These are phyloP conservation scores for Cenococcum geophilum DNA, from an alignment of 495 filamentous ascomycete species.

Conservation along the genomic window DNA sequence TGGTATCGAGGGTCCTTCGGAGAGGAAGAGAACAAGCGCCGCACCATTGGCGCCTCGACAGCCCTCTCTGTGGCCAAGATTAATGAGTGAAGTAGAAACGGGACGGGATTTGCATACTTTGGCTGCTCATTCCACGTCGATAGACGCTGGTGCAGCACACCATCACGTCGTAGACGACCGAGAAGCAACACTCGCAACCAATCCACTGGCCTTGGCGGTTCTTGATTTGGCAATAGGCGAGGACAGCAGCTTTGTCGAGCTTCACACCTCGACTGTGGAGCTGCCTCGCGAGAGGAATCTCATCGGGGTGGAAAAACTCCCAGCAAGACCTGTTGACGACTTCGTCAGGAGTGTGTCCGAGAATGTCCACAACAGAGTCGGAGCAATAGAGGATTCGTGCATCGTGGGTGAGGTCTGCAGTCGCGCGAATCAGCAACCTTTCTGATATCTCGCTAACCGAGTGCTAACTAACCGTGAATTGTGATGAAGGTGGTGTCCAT, in stretches of 20 bases:
- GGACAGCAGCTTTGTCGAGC: constrained; percentile 78
- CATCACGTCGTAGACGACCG: constrained; percentile 78
- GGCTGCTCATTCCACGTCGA: constrained; percentile 58
- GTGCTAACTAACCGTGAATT: constrained; percentile 64
- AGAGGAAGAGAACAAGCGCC: constrained; percentile 72
- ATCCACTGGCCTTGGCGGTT: constrained; percentile 67
- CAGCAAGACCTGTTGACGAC: constrained; percentile 73
- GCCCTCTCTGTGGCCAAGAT: constrained; percentile 55
- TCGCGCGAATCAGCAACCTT: constrained; percentile 18
- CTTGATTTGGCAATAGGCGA: constrained; percentile 70
- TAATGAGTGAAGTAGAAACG: background rate
- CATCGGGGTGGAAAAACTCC: constrained; percentile 80
- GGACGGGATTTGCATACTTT: constrained; percentile 56
- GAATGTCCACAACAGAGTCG: constrained; percentile 72
- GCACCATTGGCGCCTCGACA: constrained; percentile 70
- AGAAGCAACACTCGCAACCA: constrained; percentile 85
- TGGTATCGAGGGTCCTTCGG: constrained; percentile 82
- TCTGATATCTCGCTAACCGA: constrained; percentile 2
- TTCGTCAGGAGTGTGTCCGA: constrained; percentile 72
- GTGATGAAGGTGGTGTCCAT: constrained; percentile 95
- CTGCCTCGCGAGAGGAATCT: constrained; percentile 67
- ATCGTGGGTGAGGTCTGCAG: constrained; percentile 62
- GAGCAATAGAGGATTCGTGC: constrained; percentile 80
- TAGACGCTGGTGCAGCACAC: constrained; percentile 83
- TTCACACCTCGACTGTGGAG: constrained; percentile 67